Evolutionary conservation across 805 yeast species (phyloP), one percentile per base, ranked within the genome.

Genomic region (Yamadazyma ubonensis): DNA sequence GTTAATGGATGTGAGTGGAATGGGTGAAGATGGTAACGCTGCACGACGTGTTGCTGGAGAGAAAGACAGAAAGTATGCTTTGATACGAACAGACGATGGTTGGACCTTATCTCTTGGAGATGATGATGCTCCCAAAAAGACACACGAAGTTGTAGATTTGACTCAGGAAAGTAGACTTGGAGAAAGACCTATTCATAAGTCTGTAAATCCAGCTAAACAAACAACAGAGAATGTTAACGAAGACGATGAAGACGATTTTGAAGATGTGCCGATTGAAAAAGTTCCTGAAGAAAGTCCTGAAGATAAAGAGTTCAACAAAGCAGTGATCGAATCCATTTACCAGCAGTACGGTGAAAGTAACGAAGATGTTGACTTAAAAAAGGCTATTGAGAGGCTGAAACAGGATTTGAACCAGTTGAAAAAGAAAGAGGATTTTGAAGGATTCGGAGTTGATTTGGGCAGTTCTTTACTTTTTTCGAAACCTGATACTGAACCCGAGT

Each of bases 11-110:
- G 79, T 84, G 0, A 76, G 86, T 6, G 98, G 97, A 0, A 73
- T 86, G 79, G 85, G 83, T 26, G 79, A 70, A 29, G 76, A 70
- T 10, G 68, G 71, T 4, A 71, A 64, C 39, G 59, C 71, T 0
- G 65, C 73, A 6, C 63, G 77, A 41, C 70, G 96, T 38, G 78
- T 93, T 4, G 89, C 96, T 0, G 86, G 97, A 28, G 96, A 89
- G 50, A 79, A 75, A 46, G 86, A 84, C 47, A 71, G 80, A 44
- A 81, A 81, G 45, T 93, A 93, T 53, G 75, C 83, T 33, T 71
- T 93, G 36, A 75, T 83, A 15, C 77, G 83, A 48, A 85, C 83
- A 28, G 86, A 83, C 8, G 83, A 80, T 48, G 97, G 97, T 0
- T 90, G 93, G 86, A 78, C 89, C 0, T 60, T 90, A 32, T 78